Evolutionary conservation across 495 filamentous ascomycete genomes (phyloP), one percentile per base, ranked within the genome.

Genomic region (Penicillium crystallinum): DNA sequence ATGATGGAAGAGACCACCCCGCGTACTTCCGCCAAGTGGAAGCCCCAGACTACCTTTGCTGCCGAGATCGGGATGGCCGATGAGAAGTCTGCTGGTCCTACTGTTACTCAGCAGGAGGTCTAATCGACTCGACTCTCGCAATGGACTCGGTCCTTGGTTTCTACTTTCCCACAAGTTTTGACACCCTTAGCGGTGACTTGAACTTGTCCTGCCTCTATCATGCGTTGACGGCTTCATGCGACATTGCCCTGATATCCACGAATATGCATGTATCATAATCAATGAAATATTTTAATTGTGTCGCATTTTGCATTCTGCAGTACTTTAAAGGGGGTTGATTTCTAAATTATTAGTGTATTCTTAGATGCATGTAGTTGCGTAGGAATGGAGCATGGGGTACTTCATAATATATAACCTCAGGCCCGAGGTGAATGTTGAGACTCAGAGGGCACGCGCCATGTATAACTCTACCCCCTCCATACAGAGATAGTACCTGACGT

Each of bases 1-100:
- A 91, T 92, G 89, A 80, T 95, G 77, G 89, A 90, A 72, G 89
- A 93, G 79, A 83, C 80, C 22, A 88, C 79, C 9, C 86, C 90
- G 11, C 78, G 86, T 14, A 87, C 82, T 19, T 90, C 87, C n/a
- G 68, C 78, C 66, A 78, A 76, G 61, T 93, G 90, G 89, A 79
- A 78, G 66, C 88, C 88, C 12, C 81, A 82, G 62, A 73, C 74
- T 51, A 93, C 89, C 50, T 91, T 87, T 56, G 83, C 85, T 10
- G 68, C 68, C 31, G 81, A 87, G 55, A 85, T 85, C 80, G 75
- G 78, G 53, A 49, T 81, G 43, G 76, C 71, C 35, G 71, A 78
- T 2, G 73, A 79, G 17, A 66, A 69, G 63, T 62, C 57, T 14
- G 59, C 42, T n/a, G 61, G 54, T 7, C 65, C 71, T 46, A 55